Evolutionary conservation across 1,284 basidiomycete genomes (phyloP).

Genomic region (Phylloboletellus chloephorus): DNA sequence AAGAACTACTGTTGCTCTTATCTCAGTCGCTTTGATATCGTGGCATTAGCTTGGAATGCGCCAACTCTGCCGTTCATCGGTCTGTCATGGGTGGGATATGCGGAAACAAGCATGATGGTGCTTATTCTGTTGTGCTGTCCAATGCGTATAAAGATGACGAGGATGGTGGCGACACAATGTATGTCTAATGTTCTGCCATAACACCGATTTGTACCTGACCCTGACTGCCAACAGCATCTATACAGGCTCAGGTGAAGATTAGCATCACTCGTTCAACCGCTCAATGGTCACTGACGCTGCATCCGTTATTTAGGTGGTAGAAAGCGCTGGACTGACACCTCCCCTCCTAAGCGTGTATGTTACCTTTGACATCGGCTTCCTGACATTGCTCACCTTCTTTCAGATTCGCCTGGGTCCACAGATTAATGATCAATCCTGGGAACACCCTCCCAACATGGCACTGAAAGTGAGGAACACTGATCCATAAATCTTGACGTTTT

Average conservation of each 20-base stretch:
- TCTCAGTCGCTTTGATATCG: neutral
- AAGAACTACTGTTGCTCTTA: neutral
- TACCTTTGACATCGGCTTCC: neutral
- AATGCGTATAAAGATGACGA: conserved; percentile 21
- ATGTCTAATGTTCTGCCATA: neutral
- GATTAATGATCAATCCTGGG: conserved; percentile 24
- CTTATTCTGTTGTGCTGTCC: conserved; percentile 23
- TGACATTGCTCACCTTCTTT: neutral
- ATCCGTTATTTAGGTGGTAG: conserved; percentile 11
- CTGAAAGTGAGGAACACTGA: conserved; percentile 16
- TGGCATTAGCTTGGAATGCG: conserved; percentile 14
- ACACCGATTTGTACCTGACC: conserved; percentile 3
- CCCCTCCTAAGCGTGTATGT: conserved; percentile 21
- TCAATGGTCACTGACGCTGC: neutral
- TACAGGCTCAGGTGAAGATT: conserved; percentile 23
- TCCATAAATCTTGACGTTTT: neutral
- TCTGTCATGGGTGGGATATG: conserved; percentile 15
- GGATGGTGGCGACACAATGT: conserved; percentile 28
- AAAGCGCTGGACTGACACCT: conserved; percentile 2
- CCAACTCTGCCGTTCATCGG: conserved; percentile 19
- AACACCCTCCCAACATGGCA: conserved; percentile 9
- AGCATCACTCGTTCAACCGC: neutral
- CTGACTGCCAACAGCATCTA: conserved; percentile 18
- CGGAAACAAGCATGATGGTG: conserved; percentile 12
- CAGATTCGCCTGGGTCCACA: conserved; percentile 24